Evolutionary conservation across 768 basidiomycete species (phyloP).

Genomic region (Rhodotorula paludigena): DNA sequence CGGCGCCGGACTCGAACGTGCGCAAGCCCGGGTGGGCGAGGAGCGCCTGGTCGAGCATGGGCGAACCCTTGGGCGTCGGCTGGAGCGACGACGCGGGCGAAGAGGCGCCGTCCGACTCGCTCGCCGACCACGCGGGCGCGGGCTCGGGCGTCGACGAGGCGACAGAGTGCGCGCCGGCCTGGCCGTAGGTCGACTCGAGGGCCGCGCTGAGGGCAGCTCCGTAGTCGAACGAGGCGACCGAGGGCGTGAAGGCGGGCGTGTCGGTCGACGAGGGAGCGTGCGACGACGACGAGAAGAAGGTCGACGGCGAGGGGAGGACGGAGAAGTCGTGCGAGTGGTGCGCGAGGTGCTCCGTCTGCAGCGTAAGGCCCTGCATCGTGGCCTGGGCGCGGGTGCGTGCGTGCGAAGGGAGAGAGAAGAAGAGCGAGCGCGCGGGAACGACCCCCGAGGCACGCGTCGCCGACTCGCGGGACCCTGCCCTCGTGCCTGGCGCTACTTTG

Average conservation of each 20-base stretch:
- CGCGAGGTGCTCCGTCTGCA: slow-evolving; percentile 3
- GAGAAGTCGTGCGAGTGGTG: not conserved
- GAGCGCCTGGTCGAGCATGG: not conserved
- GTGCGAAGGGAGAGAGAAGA: not conserved
- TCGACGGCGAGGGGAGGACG: slow-evolving; percentile 16
- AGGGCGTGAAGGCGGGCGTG: not conserved
- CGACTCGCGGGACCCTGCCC: too few relatives aligned
- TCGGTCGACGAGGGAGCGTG: not conserved
- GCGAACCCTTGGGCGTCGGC: slow-evolving; percentile 12
- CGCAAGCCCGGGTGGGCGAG: not conserved
- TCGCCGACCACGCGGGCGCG: not conserved
- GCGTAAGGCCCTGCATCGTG: slow-evolving; percentile 12
- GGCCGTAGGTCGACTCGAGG: not conserved
- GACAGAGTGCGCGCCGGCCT: not conserved
- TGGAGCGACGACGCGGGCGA: slow-evolving; percentile 18
- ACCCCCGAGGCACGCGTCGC: too few relatives aligned
- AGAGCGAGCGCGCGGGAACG: not conserved
- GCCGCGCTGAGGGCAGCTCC: not conserved
- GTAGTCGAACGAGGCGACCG: not conserved
- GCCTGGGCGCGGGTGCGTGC: not conserved
- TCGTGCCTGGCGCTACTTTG: too few relatives aligned
- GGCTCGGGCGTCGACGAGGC: not conserved
- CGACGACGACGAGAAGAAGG: not conserved
- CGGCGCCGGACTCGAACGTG: not conserved
- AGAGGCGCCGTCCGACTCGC: not conserved